Base-by-base conservation (phyloP, 192 early-diverging fungal genomes). In the Coemansia sp. region DNA sequence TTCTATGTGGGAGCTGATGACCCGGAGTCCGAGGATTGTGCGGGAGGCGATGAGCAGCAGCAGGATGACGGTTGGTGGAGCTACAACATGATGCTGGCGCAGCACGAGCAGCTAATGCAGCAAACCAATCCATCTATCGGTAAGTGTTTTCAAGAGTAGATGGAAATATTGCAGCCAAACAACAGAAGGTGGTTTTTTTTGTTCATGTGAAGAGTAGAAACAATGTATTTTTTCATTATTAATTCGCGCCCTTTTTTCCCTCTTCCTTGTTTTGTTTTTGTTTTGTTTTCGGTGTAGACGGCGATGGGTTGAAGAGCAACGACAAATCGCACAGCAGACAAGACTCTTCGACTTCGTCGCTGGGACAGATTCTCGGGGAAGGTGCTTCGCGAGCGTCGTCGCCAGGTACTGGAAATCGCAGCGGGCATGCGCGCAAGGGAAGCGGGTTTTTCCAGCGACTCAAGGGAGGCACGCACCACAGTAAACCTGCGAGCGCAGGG, bases 1-100 rank as follows among this genome's bases (percentile, higher is more conserved):
- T 97, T 97, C 68, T 97, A 97, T 80, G 86, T 86, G 58, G 96
- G 96, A 48, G 75, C 90, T 8, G 84, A 90, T 41, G 90, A 91
- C 33, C 84, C 86, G 34, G 87, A 88, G 55, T 86, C 86, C n/a
- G n/a, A 55, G 11, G 52, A 38, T 14, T 36, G 36, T 20, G 32
- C 18, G 8, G 1, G 32, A 1, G 36, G 14, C n/a, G 62, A 37
- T 51, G 35, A 70, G 53, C 36, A 14, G 59, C 38, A 20, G 11
- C 12, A 32, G 28, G 80, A 74, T 62, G 81, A 72, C 62, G 81
- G 81, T 15, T 83, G 81, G 81, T 83, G 81, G 81, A 83, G 81
- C 76, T 83, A 83, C 70, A 83, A 64, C 57, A 65, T 82, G 71
- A 67, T 82, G 74, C 57, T 76, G n/a, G 81, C 81, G 0, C 76